Base-by-base conservation (phyloP, 345 rosid species). In the Anastatica hierochuntica region DNA sequence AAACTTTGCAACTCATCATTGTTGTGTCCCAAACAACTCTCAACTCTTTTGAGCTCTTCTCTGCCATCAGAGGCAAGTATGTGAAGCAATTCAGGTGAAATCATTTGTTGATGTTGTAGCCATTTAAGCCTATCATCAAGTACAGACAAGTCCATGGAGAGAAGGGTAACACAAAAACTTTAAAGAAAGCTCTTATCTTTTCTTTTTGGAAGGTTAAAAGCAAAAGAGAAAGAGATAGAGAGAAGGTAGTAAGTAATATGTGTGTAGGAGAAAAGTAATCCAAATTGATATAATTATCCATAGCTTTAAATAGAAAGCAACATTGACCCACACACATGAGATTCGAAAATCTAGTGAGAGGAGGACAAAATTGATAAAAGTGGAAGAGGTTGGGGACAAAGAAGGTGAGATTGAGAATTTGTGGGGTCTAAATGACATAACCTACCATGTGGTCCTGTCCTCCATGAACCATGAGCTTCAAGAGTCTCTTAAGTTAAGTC, bases 261-360 rank as follows among this genome's bases (percentile, higher is more conserved):
- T 64, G 56, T 63, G 33, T 43, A 23, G 35, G 14, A 65, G 58
- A 37, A 66, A 50, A 43, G 47, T 60, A 60, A 53, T 47, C 56
- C 31, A 40, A 24, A 12, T 13, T n/a, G 72, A 34, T 67, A 67
- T 60, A 24, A 60, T 41, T 67, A 44, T 31, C 59, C 43, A 27
- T 58, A 67, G 66, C 33, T 67, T 60, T 53, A 60, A 67, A 60
- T 67, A 53, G 72, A 67, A 67, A 67, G 66, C 66, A 67, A 60
- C 66, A 53, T 59, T 60, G 66, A 67, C 51, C 56, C 72, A 67
- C 62, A 67, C 72, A 67, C 51, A 67, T 60, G 66, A 60, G 72
- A 60, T 60, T 60, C 59, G 44, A 60, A n/a, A 53, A 67, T 60
- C 66, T 47, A 60, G 45, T 53, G 42, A 53, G 66, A 66, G 64